phyloP scores from a whole-genome alignment of 176 grass and related monocot genomes.

The Ensete glaucum region DNA sequence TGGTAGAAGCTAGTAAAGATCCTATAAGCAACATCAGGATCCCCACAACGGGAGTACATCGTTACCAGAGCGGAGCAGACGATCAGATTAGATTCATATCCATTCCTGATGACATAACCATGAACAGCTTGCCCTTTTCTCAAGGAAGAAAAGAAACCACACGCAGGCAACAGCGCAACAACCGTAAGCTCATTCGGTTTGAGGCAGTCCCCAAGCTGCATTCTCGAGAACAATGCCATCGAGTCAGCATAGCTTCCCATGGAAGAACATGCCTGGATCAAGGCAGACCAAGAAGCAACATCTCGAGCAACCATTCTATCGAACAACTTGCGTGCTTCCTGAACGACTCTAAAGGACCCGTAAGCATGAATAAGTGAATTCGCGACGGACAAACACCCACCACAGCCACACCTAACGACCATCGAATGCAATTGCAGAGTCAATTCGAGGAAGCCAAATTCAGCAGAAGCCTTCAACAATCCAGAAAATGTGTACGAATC shows the following conservation, averaged over 20 bases:
- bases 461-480: constrained; percentile 7
- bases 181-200: constrained; percentile 24
- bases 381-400: background rate
- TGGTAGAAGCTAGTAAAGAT: constrained; percentile 7
- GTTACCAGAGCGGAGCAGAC: constrained; percentile 8
- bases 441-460: background rate
- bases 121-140: constrained; percentile 19
- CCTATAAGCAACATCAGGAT: constrained; percentile 7
- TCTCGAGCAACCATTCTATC: constrained; percentile 17
- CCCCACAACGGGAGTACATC: constrained; percentile 21
- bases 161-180: constrained; percentile 16
- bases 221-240: constrained; percentile 5
- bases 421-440: constrained; percentile 9
- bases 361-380: constrained; percentile 25
- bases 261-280: constrained; percentile 16
- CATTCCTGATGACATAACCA: constrained; percentile 16
- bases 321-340: constrained; percentile 5
- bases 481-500: constrained; percentile 19
- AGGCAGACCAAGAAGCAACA: constrained; percentile 13
- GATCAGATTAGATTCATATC: constrained; percentile 5
- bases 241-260: constrained; percentile 13
- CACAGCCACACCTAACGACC: background rate
- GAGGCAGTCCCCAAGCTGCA: constrained; percentile 5
- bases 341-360: constrained; percentile 6
- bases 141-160: constrained; percentile 27